A percentile compares a stretch with the other conserved stretches of the same genome.
phyloP scores from a whole-genome alignment of 2,329 filamentous ascomycete genomes.

The Fusarium compactum region DNA sequence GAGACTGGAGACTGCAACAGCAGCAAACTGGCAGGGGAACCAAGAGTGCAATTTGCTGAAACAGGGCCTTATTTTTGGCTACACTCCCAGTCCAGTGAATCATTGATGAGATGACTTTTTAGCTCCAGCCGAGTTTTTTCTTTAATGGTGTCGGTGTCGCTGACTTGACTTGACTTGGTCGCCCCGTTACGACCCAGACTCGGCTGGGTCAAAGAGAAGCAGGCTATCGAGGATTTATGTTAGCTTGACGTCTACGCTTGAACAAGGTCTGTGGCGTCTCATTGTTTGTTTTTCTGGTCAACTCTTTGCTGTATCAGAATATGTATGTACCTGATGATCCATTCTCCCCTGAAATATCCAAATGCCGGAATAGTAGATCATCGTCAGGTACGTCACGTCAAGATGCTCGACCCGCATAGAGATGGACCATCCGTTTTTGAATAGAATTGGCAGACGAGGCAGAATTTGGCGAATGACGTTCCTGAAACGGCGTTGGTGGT shows the following conservation, averaged over 20 bases:
- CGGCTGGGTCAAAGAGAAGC: slow-evolving; percentile 8
- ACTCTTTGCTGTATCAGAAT: no score
- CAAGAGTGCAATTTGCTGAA: slow-evolving; percentile 37
- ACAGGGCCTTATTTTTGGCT: slow-evolving; percentile 27
- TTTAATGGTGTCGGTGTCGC: slow-evolving; percentile 19
- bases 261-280: no score
- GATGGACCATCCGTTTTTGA: slow-evolving; percentile 6
- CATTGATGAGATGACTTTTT: slow-evolving; percentile 19
- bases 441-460: slow-evolving; percentile 11
- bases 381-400: slow-evolving; percentile 32
- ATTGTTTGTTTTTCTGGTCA: no score
- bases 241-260: not conserved
- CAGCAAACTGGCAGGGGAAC: slow-evolving; percentile 30
- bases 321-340: slow-evolving; percentile 23
- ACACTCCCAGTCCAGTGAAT: slow-evolving; percentile 19
- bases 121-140: slow-evolving; percentile 17
- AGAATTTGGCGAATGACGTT: slow-evolving; percentile 44
- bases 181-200: slow-evolving; percentile 21
- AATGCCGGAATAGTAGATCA: slow-evolving; percentile 21
- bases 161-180: slow-evolving; percentile 22
- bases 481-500: slow-evolving; percentile 46
- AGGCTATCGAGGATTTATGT: slow-evolving; percentile 29
- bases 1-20: not conserved
- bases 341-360: slow-evolving; percentile 19
- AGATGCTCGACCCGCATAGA: slow-evolving; percentile 7